Evolutionary conservation across 805 yeast species (phyloP).

Genomic region (Ogataea neopini): DNA sequence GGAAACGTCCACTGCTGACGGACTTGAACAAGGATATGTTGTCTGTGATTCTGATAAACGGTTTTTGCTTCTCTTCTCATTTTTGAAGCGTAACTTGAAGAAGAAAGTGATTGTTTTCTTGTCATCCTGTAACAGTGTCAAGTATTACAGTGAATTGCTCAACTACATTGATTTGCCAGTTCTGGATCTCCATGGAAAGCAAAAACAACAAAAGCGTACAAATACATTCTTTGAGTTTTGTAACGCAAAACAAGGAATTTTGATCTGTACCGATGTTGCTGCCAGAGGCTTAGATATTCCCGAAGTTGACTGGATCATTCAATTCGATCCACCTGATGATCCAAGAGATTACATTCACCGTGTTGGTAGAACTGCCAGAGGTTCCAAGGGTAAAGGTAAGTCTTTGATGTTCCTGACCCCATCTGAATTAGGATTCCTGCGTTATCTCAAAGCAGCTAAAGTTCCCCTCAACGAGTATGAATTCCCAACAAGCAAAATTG

Average conservation of each 20-base stretch:
- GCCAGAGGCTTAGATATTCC: conserved; percentile 99
- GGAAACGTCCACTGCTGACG: conserved; percentile 90
- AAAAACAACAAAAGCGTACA: conserved; percentile 97
- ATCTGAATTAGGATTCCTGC: conserved; percentile 87
- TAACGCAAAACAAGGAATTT: conserved; percentile 91
- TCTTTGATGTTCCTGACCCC: conserved; percentile 95
- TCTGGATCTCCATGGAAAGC: conserved; percentile 94
- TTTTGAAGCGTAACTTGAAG: conserved; percentile 87
- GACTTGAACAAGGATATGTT: conserved; percentile 97
- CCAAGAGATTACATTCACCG: conserved; percentile 99
- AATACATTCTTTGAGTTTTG: conserved; percentile 98
- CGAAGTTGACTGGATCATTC: conserved; percentile 98
- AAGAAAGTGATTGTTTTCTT: conserved; percentile 92
- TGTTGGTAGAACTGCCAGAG: conserved; percentile 99
- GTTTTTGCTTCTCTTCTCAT: conserved; percentile 85
- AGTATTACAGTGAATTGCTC: conserved; percentile 90
- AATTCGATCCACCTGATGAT: conserved; percentile 99
- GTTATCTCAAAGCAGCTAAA: conserved; percentile 94
- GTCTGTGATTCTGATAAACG: conserved; percentile 96
- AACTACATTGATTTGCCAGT: conserved; percentile 98
- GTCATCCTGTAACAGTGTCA: conserved; percentile 96
- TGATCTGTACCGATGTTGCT: conserved; percentile 97
- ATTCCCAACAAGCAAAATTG: conserved; percentile 91
- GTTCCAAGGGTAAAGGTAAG: conserved; percentile 83
- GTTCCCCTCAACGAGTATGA: conserved; percentile 98